phyloP scores from a whole-genome alignment of 192 early-diverging fungal species.

The Lobosporangium transversale region DNA sequence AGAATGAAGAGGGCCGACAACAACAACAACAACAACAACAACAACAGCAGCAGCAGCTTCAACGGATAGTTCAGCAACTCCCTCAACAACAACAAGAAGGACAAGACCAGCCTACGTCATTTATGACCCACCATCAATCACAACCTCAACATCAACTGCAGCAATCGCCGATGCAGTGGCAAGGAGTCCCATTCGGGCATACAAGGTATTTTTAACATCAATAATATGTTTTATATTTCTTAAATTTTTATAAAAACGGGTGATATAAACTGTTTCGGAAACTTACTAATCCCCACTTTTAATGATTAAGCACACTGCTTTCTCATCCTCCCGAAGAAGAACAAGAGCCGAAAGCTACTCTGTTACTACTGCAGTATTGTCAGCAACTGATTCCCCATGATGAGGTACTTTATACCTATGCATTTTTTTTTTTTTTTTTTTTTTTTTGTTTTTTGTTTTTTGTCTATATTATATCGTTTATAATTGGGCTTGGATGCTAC shows the following conservation, averaged over 20 bases:
- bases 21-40: conserved; percentile 14
- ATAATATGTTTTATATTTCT: too few relatives aligned
- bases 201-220: too few relatives aligned
- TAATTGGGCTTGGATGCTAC: not conserved
- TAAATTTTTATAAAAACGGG: too few relatives aligned
- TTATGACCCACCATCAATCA: not conserved
- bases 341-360: conserved; percentile 5
- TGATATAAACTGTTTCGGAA: too few relatives aligned
- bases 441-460: not conserved
- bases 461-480: too few relatives aligned
- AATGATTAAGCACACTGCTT: not conserved
- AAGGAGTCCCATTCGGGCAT: not conserved
- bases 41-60: conserved; percentile 11
- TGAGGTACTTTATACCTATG: not conserved
- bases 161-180: conserved; percentile 1
- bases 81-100: not conserved
- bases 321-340: not conserved
- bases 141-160: not conserved
- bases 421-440: not conserved
- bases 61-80: not conserved
- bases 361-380: conserved; percentile 8
- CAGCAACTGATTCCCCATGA: conserved; percentile 3
- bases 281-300: too few relatives aligned
- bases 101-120: too few relatives aligned
- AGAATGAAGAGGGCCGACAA: too few relatives aligned